phyloP scores from a whole-genome alignment of 306 rosid species.

The Trifolium dubium region DNA sequence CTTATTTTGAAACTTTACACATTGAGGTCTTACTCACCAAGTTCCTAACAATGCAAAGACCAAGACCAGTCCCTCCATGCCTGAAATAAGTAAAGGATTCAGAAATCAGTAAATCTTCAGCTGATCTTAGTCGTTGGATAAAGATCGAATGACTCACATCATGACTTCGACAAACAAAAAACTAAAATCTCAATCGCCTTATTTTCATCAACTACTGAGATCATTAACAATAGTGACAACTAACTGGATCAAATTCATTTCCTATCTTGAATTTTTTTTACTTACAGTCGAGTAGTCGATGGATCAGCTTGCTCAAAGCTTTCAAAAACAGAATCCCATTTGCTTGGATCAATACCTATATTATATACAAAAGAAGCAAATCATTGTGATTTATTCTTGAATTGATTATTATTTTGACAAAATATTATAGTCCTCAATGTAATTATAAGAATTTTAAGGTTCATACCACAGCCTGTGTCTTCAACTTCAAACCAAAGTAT shows the following conservation, averaged over 20 bases:
- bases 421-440: slow-evolving; percentile 16
- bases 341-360: slow-evolving; percentile 88
- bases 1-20: slow-evolving; percentile 24
- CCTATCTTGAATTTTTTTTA: slow-evolving; percentile 48
- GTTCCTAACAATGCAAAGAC: slow-evolving; percentile 94
- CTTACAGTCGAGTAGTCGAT: slow-evolving; percentile 95
- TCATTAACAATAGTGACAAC: background rate
- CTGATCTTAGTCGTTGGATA: background rate
- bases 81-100: slow-evolving; percentile 57
- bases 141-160: background rate
- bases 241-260: background rate
- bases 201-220: background rate
- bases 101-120: slow-evolving; percentile 15
- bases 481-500: slow-evolving; percentile 95
- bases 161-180: background rate
- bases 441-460: slow-evolving; percentile 2
- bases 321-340: slow-evolving; percentile 98
- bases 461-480: slow-evolving; percentile 94
- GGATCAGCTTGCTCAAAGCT: slow-evolving; percentile 99
- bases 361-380: slow-evolving; percentile 20
- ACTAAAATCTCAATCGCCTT: background rate
- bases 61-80: slow-evolving; percentile 99
- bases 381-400: background rate
- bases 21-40: slow-evolving; percentile 65
- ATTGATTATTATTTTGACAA: slow-evolving; percentile 14